Conservation (phyloP, 371 early-diverging fungal species). For the Apophysomyces elegans region DNA sequence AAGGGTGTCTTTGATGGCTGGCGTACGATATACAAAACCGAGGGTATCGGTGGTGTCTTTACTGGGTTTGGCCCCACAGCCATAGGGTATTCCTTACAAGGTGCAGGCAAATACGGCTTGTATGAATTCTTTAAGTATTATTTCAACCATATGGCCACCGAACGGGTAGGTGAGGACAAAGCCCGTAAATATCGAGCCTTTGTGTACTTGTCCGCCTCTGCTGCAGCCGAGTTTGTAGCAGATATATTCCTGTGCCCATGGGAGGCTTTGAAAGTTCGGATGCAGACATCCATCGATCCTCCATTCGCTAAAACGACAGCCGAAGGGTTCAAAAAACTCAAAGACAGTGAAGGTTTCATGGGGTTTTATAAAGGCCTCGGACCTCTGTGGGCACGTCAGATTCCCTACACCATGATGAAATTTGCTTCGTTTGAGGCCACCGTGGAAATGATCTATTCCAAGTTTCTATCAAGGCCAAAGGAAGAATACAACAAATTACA, state of each 20-base stretch:
- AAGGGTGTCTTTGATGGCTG: constrained; percentile 70
- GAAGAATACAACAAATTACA: constrained; percentile 72
- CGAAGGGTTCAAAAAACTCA: constrained; percentile 68
- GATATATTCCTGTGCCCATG: constrained; percentile 82
- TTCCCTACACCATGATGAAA: constrained; percentile 96
- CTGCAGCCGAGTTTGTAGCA: constrained; percentile 88
- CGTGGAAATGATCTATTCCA: constrained; percentile 74
- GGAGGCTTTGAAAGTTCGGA: constrained; percentile 82
- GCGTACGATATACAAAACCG: constrained; percentile 65
- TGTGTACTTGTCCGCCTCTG: constrained; percentile 79
- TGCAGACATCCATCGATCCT: constrained; percentile 67
- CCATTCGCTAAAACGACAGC: constrained; percentile 68
- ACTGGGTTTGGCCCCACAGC: constrained; percentile 84
- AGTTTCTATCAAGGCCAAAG: constrained; percentile 71
- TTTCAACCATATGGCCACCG: constrained; percentile 55
- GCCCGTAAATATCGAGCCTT: constrained; percentile 75
- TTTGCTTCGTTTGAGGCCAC: constrained; percentile 89
- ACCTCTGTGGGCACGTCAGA: constrained; percentile 85
- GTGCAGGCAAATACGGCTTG: constrained; percentile 87
- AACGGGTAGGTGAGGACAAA: constrained; percentile 64
- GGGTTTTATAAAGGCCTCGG: constrained; percentile 77
- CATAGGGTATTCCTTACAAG: constrained; percentile 88
- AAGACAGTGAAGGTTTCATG: constrained; percentile 59
- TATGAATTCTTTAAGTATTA: constrained; percentile 86
- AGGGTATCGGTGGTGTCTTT: constrained; percentile 76